Base-by-base conservation (phyloP, 108 stramenopile genomes). In the Cyclotella cryptica region DNA sequence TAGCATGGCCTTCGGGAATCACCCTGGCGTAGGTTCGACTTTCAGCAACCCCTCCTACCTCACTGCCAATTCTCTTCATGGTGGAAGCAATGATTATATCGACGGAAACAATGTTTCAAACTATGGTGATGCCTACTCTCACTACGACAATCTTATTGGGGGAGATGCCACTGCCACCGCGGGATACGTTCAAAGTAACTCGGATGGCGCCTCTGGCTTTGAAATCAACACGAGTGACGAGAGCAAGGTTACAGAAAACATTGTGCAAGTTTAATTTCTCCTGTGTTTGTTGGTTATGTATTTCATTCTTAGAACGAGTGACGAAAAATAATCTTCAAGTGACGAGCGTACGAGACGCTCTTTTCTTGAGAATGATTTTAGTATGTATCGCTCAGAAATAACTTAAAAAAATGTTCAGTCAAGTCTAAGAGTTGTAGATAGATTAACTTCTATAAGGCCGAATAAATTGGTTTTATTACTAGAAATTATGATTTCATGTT, bases 241-340 rank as follows among this genome's bases (percentile, higher is more conserved):
- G 24, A 55, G 22, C 55, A 26, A 26, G 24, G 24, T 55, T 24
- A 26, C 55, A 22, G 55, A 55, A 12, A 55, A 55, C 22, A 55
- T 55, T 55, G 55, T 55, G 1, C 55, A 55, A 55, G 55, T 55
- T 55, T 55, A 55, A 55, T 12, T 55, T n/a, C 47, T n/a, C 47
- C 15, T 49, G 47, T 9, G n/a, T n/a, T n/a, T n/a, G n/a, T 17
- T 49, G 15, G 3, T 35, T 35, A 35, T 6, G 6, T 35, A 35
- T 35, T 35, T 35, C 35, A 35, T 6, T 6, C 35, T 35, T 35
- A 35, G 35, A 35, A 35, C 4, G 4, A 5, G 21, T 35, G 35
- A 35, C 6, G 6, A 5, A 35, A 35, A 35, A 35, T 35, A 35
- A 35, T 35, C 35, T 6, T 35, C 35, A 35, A 2, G 35, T 6